Evolutionary conservation across 306 rosid species (phyloP), one percentile per base, ranked within the genome.

Genomic region (Sesbania bispinosa): DNA sequence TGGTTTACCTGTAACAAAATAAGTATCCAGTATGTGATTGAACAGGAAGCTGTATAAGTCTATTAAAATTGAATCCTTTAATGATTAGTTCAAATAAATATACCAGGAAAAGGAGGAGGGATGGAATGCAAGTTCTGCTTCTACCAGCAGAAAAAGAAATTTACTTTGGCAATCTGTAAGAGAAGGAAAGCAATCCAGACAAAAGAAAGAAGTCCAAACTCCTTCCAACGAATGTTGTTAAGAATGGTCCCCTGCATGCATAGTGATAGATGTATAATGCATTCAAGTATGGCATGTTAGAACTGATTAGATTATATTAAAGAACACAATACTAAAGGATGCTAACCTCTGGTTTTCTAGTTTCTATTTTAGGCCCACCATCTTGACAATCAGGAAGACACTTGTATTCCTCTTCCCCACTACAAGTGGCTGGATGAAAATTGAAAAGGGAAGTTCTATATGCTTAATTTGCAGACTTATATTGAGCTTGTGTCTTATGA

Each of bases 121-220:
- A 8, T 15, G 36, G 1, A 16, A 20, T 23, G 19, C 0, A 27
- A 54, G 15, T 62, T 26, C 23, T 10, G 14, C 1, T 43, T 65
- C 10, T 5, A 43, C 16, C 16, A 65, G 13, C 1, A 65, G 18
- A n/a, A 6, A 47, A 13, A 67, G 50, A 18, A 58, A 23, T 18
- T 71, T 67, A 92, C 98, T 88, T 77, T 83, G 69, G 79, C 83
- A 39, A 89, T 80, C 54, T 92, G 92, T 58, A 92, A 48, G 26
- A 67, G 74, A 29, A 89, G 92, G 50, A 78, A 81, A 29, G 89
- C 67, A 42, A 86, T 30, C 98, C 98, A 92, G 68, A 92, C 95
- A 47, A 84, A 86, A 32, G 59, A 75, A 60, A 89, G 83, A 77
- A 92, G 87, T 58, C 89, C 95, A 78, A 83, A 68, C 64, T 89